Percentiles rank a stretch among this genome's conserved stretches.
These are phyloP conservation scores for Pythium brachiatum DNA, from an alignment of 352 stramenopile species.

Conservation along the genomic window DNA sequence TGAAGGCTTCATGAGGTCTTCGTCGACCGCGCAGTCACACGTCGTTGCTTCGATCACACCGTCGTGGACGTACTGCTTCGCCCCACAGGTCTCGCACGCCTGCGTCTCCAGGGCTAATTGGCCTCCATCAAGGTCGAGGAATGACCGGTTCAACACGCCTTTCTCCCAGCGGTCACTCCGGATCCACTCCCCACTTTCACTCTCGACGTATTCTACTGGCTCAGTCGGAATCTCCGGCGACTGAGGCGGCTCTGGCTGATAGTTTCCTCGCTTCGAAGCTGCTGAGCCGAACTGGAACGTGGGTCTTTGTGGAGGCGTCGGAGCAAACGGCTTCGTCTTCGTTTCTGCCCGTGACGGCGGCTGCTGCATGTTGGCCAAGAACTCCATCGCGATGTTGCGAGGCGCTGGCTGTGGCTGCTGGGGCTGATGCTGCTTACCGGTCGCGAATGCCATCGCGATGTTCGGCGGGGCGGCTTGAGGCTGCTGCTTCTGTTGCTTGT, in stretches of 20 bases:
- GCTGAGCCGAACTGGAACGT: conserved; percentile 6
- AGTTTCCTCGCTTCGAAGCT: neutral
- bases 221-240: conserved; percentile 32
- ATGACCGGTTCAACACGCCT: conserved; percentile 12
- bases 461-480: conserved; percentile 6
- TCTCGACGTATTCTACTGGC: conserved; percentile 58
- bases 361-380: conserved; percentile 5
- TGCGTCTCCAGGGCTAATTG: conserved; percentile 25
- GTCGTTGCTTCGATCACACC: conserved; percentile 36
- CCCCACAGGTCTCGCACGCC: conserved; percentile 42
- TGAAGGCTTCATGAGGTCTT: conserved; percentile 17
- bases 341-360: neutral
- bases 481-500: neutral
- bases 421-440: conserved; percentile 3
- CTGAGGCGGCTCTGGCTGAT: conserved; percentile 13
- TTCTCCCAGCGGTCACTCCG: conserved; percentile 32
- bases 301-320: neutral
- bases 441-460: conserved; percentile 13
- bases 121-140: conserved; percentile 16
- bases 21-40: conserved; percentile 40
- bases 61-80: conserved; percentile 43
- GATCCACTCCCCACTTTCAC: conserved; percentile 62
- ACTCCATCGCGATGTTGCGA: conserved; percentile 10
- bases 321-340: neutral
- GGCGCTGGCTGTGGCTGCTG: conserved; percentile 4